phyloP scores from a whole-genome alignment of 805 yeast species.

The Ogataea polymorpha region DNA sequence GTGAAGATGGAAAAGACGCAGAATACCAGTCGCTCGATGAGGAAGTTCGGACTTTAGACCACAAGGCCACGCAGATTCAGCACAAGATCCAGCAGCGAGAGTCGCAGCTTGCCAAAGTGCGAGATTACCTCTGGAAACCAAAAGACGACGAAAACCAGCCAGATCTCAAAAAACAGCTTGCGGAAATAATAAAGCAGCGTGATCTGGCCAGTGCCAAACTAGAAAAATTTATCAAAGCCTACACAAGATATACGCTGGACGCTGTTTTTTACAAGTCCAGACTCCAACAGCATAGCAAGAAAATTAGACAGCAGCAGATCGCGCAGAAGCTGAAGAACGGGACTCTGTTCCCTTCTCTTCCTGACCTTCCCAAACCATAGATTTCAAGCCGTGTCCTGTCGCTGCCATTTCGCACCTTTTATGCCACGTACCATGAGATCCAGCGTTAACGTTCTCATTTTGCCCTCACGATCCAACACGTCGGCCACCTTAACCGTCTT shows the following conservation, averaged over 20 bases:
- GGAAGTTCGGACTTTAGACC: conserved; percentile 23
- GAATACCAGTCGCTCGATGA: conserved; percentile 4
- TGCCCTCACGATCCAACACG: conserved; percentile 26
- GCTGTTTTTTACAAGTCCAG: conserved; percentile 41
- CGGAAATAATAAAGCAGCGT: conserved; percentile 1
- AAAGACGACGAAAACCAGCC: conserved; percentile 14
- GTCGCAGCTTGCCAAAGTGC: conserved; percentile 25
- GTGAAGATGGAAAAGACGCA: conserved; percentile 12
- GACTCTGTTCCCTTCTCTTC: conserved; percentile 37
- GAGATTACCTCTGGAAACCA: conserved; percentile 24
- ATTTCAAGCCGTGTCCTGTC: conserved; percentile 8
- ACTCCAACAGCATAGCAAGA: conserved; percentile 36
- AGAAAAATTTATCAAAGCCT: conserved; percentile 27
- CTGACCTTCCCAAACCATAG: conserved; percentile 5
- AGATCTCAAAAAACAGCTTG: conserved; percentile 1
- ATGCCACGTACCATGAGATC: conserved; percentile 40
- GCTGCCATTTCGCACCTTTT: conserved; percentile 35
- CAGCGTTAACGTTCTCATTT: conserved; percentile 29
- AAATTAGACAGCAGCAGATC: conserved; percentile 29
- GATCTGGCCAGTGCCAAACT: conserved; percentile 1
- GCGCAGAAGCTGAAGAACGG: conserved; percentile 35
- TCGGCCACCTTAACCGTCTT: conserved; percentile 35
- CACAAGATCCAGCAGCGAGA: conserved; percentile 27
- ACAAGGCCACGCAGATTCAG: conserved; percentile 32
- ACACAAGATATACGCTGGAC: conserved; percentile 40